These are phyloP conservation scores for Prunus mume DNA, from an alignment of 306 rosid genomes.

Conservation along the genomic window DNA sequence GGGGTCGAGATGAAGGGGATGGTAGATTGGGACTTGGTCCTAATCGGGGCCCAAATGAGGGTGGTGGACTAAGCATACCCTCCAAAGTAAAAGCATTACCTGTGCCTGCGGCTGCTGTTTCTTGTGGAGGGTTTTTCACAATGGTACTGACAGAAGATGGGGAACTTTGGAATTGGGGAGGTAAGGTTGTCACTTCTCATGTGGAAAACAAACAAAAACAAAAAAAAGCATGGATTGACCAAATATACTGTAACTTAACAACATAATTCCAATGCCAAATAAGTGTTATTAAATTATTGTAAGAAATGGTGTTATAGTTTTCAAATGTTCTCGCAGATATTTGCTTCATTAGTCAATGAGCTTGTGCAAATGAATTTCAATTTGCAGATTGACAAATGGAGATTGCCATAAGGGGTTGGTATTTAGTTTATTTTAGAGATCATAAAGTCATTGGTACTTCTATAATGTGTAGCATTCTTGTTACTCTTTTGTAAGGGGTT, in stretches of 20 bases:
- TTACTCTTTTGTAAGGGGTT: neutral
- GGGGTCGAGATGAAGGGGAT: slow-evolving; percentile 99
- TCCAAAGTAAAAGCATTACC: slow-evolving; percentile 72
- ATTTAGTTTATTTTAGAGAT: neutral
- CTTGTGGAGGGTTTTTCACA: slow-evolving; percentile 92
- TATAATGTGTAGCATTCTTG: neutral
- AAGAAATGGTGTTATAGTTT: neutral
- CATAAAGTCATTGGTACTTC: neutral
- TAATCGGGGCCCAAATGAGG: slow-evolving; percentile 80
- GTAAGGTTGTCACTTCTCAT: slow-evolving; percentile 32
- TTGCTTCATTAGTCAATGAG: neutral
- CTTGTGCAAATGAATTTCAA: neutral
- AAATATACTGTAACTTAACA: neutral
- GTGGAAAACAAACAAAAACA: neutral
- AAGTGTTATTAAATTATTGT: neutral
- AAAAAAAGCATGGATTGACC: neutral
- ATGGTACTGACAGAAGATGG: slow-evolving; percentile 73
- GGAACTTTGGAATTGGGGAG: slow-evolving; percentile 94
- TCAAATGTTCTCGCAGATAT: neutral
- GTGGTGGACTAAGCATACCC: slow-evolving; percentile 84
- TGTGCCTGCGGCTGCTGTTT: slow-evolving; percentile 66
- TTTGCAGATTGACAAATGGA: neutral
- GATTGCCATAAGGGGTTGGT: neutral
- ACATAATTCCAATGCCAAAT: neutral
- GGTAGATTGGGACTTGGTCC: slow-evolving; percentile 98